Evolutionary conservation across 768 basidiomycete genomes (phyloP), one percentile per base, ranked within the genome.

Genomic region (Leucocoprinus birnbaumii): DNA sequence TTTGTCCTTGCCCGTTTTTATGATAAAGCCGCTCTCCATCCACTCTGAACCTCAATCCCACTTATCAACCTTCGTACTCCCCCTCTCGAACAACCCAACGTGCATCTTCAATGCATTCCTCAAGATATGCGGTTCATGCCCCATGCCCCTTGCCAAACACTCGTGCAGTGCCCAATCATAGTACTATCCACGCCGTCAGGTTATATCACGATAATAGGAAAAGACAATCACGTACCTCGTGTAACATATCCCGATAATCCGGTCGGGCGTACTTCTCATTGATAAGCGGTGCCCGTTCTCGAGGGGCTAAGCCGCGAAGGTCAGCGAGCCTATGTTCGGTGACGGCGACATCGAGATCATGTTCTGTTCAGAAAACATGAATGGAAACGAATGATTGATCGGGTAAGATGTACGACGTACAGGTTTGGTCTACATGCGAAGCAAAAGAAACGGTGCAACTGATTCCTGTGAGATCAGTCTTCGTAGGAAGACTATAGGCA

Each of bases 261-360:
- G 76, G 77, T 53, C 78, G 76, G 10, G 78, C 76, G 55, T 76
- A 79, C 25, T 78, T 75, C 46, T 74, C 63, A 31, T 78, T 79
- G 57, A 79, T 77, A 13, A 75, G 5, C 1, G 75, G 75, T 0
- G 78, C 78, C 10, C 76, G 69, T 53, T 79, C 76, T 22, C 78
- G 67, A 0, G 78, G 78, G 9, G 75, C 72, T 13, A 79, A 63
- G 3, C 76, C 76, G 25, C 78, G 72, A 10, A 79, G 64, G 56
- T 79, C 77, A 31, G 76, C 77, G 8, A 78, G 69, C 35, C 78
- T 76, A 55, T 79, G 78, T 58, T 79, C 78, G 1, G 78, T 78
- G n/a, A 79, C 75, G 50, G 78, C 57, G 21, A 79, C 59, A 56
- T 79, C 78, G 3, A 79, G 65, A 55, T 78, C 78, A 54, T 79